phyloP scores from a whole-genome alignment of 208 protist genomes.

The Herpetomonas tarakana region DNA sequence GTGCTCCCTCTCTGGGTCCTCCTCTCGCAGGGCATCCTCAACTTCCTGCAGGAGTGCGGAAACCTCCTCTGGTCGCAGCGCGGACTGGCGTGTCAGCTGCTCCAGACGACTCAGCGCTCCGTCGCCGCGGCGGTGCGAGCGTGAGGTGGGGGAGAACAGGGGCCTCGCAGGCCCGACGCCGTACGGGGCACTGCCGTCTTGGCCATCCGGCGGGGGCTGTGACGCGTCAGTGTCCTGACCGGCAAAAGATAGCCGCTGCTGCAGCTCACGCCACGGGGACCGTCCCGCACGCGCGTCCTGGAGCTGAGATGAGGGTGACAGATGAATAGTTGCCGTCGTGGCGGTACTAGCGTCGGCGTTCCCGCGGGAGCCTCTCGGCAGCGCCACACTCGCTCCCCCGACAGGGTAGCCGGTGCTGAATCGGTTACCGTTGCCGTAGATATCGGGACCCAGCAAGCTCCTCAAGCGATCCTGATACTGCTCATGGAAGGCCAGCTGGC shows the following conservation, averaged over 20 bases:
- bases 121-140: neutral
- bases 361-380: too few relatives aligned
- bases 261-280: neutral
- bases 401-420: too few relatives aligned
- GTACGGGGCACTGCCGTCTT: too few relatives aligned
- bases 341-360: too few relatives aligned
- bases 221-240: too few relatives aligned
- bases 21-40: slow-evolving; percentile 26
- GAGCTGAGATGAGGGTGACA: neutral
- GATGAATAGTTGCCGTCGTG: too few relatives aligned
- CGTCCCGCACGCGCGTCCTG: slow-evolving; percentile 8
- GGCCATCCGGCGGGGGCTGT: too few relatives aligned
- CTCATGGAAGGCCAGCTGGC: slow-evolving; percentile 44
- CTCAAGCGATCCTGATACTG: slow-evolving; percentile 38
- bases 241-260: neutral
- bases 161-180: too few relatives aligned
- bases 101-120: slow-evolving; percentile 20
- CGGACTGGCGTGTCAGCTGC: slow-evolving; percentile 8
- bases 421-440: slow-evolving; percentile 14
- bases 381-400: too few relatives aligned
- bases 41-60: slow-evolving; percentile 32
- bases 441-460: slow-evolving; percentile 20
- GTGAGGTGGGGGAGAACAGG: neutral
- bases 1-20: too few relatives aligned
- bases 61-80: slow-evolving; percentile 18